These are phyloP conservation scores for Apiospora marii DNA, from an alignment of 2,329 filamentous ascomycete species.

Conservation along the genomic window DNA sequence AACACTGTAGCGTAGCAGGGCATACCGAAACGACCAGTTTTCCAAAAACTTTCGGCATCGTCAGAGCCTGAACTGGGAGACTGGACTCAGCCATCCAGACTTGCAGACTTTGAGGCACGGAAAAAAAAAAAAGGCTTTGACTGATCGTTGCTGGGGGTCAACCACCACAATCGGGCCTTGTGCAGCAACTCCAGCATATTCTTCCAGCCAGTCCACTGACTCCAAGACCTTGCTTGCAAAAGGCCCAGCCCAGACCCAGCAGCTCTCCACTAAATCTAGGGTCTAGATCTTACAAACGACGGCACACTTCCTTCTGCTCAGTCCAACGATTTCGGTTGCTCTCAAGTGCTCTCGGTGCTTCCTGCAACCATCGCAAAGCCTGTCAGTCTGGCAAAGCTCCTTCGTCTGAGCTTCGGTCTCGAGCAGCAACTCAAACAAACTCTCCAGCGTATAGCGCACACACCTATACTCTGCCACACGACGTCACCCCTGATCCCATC, in stretches of 20 bases:
- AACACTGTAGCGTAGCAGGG: not conserved
- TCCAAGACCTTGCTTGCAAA: not conserved
- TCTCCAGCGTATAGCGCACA: not conserved
- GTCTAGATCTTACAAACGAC: constrained; percentile 20
- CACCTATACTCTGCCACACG: constrained; percentile 4
- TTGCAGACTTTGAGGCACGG: not conserved
- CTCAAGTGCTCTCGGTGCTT: not conserved
- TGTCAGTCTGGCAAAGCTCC: not conserved
- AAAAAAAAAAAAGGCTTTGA: not conserved
- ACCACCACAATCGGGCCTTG: not conserved
- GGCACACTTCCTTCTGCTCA: constrained; percentile 17
- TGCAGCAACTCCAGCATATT: not conserved
- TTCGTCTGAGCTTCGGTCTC: constrained; percentile 16
- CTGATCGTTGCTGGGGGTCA: not conserved
- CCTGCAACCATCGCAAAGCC: constrained; percentile 13
- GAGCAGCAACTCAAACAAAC: not conserved
- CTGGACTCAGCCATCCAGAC: not conserved
- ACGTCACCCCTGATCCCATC: not conserved
- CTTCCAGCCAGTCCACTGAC: not conserved
- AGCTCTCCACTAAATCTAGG: constrained; percentile 18
- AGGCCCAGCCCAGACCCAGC: constrained; percentile 1
- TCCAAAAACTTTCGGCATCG: not conserved
- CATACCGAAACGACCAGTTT: constrained; percentile 11
- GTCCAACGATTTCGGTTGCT: not conserved
- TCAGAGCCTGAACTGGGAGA: not conserved